Conservation (phyloP, 169 alveolate genomes). For the Cryptosporidium ubiquitum region DNA sequence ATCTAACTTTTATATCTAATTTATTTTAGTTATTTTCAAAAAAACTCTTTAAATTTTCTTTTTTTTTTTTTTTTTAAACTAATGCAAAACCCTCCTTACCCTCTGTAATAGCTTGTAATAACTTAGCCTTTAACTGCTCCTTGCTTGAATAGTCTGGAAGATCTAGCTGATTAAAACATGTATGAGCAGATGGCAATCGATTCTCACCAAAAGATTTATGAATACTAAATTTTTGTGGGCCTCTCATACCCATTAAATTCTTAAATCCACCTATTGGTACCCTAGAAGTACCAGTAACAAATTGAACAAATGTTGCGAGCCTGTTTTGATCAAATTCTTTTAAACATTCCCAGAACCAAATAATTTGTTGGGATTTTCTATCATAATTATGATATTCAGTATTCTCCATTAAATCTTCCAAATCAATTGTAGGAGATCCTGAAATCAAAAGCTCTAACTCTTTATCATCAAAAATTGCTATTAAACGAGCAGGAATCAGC, state of each 20-base stretch:
- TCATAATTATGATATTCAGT: conserved; percentile 95
- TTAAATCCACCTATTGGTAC: conserved; percentile 99
- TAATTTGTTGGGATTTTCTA: conserved; percentile 86
- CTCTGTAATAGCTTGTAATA: conserved; percentile 92
- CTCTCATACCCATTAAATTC: conserved; percentile 98
- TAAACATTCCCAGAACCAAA: conserved; percentile 95
- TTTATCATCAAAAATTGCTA: conserved; percentile 94
- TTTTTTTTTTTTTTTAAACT: too few relatives aligned
- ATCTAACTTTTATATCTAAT: too few relatives aligned
- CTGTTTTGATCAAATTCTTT: conserved; percentile 91
- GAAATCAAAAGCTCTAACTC: conserved; percentile 95
- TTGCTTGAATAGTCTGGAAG: conserved; percentile 96
- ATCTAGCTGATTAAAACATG: conserved; percentile 98
- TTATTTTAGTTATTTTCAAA: too few relatives aligned
- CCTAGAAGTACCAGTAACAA: conserved; percentile 95
- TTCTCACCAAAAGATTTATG: conserved; percentile 91
- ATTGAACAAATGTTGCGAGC: conserved; percentile 94
- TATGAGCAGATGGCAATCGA: conserved; percentile 98
- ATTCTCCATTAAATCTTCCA: conserved; percentile 94
- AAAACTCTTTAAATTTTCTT: too few relatives aligned
- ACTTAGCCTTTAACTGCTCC: conserved; percentile 90
- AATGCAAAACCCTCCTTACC: conserved; percentile 98
- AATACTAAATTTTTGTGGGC: conserved; percentile 96
- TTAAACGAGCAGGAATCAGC: conserved; percentile 93
- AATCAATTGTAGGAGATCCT: conserved; percentile 98